phyloP scores from a whole-genome alignment of 495 filamentous ascomycete genomes.

The Penicillium robsamsonii region DNA sequence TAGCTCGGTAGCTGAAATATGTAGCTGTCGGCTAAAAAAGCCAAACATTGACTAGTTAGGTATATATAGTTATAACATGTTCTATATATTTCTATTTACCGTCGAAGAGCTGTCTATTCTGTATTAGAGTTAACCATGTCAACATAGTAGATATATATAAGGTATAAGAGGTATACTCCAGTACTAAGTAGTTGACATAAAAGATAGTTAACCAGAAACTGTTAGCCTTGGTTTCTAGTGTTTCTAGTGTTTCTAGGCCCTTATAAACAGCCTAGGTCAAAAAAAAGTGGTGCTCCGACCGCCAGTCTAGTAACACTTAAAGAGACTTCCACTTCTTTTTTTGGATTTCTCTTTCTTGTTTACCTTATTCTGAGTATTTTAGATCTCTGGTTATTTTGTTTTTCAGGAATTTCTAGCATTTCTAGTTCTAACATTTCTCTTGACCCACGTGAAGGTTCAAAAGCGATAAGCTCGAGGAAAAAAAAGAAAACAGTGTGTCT shows the following conservation, averaged over 20 bases:
- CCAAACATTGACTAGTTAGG: too few species aligned
- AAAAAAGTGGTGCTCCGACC: background rate
- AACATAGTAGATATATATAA: background rate
- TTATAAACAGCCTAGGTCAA: background rate
- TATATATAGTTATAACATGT: too few species aligned
- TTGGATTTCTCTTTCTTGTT: background rate
- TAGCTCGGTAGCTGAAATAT: too few species aligned
- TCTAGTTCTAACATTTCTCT: too few species aligned
- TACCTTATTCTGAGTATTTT: background rate
- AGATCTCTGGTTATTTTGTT: background rate
- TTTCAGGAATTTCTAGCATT: background rate
- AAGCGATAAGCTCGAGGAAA: constrained; percentile 25
- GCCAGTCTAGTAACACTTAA: constrained; percentile 3
- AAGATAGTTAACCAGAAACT: too few species aligned
- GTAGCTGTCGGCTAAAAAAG: too few species aligned
- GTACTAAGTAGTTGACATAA: background rate
- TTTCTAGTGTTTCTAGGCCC: background rate
- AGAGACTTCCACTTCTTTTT: background rate
- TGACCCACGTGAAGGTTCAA: constrained; percentile 22
- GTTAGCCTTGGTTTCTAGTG: too few species aligned
- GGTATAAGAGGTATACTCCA: background rate
- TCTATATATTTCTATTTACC: too few species aligned
- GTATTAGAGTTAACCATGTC: background rate
- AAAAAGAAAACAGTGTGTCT: constrained; percentile 25
- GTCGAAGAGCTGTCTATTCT: too few species aligned